Evolutionary conservation across 129 eudicot species (phyloP).

Genomic region (Calendula officinalis): DNA sequence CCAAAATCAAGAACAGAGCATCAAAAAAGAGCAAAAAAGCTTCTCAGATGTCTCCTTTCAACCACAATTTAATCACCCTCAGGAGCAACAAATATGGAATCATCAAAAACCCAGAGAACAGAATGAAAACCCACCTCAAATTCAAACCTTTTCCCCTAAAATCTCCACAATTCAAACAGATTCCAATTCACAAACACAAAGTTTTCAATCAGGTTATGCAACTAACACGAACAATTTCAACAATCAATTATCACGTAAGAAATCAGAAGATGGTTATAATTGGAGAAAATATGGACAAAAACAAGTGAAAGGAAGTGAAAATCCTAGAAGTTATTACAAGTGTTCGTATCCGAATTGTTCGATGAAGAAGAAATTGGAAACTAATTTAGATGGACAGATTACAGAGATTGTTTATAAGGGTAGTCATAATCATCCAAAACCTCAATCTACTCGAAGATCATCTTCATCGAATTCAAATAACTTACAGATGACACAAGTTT

Average conservation of each 20-base stretch:
- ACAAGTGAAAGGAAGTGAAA: conserved; percentile 85
- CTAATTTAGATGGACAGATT: conserved; percentile 65
- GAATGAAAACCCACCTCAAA: conserved; percentile 13
- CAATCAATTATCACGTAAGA: conserved; percentile 36
- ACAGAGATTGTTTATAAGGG: conserved; percentile 91
- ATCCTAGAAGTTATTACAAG: conserved; percentile 86
- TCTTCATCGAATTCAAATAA: conserved; percentile 44
- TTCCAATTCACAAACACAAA: conserved; percentile 35
- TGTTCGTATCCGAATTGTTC: conserved; percentile 72
- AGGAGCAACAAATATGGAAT: conserved; percentile 38
- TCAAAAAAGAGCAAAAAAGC: conserved; percentile 49
- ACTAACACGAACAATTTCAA: conserved; percentile 19
- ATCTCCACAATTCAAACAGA: conserved; percentile 47
- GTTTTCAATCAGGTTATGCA: conserved; percentile 34
- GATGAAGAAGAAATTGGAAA: conserved; percentile 76
- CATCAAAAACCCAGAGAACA: conserved; percentile 36
- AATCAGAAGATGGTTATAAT: conserved; percentile 75
- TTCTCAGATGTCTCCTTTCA: conserved; percentile 74
- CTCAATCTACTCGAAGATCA: conserved; percentile 69
- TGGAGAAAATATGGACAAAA: conserved; percentile 96
- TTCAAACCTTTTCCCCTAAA: conserved; percentile 53
- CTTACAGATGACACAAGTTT: conserved; percentile 29
- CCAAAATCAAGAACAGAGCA: conserved; percentile 38
- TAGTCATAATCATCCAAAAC: conserved; percentile 78
- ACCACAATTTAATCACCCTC: conserved; percentile 29